Conservation (phyloP, 768 basidiomycete genomes). For the Holtermannia corniformis region DNA sequence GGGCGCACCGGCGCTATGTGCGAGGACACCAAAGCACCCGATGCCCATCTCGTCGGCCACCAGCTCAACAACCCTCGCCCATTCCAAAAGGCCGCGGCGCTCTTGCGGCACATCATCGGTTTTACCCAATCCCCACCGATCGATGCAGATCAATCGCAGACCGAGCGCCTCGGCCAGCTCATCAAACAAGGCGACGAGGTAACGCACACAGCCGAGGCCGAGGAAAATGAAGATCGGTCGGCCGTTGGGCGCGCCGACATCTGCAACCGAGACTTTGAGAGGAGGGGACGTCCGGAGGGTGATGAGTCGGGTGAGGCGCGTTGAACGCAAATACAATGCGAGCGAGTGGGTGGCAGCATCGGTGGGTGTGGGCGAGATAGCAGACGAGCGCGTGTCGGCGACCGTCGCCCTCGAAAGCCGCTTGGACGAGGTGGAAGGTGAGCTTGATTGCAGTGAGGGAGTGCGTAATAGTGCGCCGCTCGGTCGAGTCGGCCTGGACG, state of each 20-base stretch:
- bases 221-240: slow-evolving; percentile 84
- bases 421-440: not conserved
- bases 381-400: slow-evolving; percentile 25
- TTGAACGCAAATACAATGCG: slow-evolving; percentile 77
- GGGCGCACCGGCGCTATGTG: slow-evolving; percentile 90
- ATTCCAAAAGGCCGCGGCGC: slow-evolving; percentile 74
- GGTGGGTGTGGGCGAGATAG: slow-evolving; percentile 41
- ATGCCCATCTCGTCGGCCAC: slow-evolving; percentile 73
- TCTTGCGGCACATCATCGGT: slow-evolving; percentile 55
- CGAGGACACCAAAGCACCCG: slow-evolving; percentile 74
- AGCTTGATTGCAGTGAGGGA: slow-evolving; percentile 46
- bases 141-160: slow-evolving; percentile 83
- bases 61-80: slow-evolving; percentile 83
- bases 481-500: too few species aligned
- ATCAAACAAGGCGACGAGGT: slow-evolving; percentile 90
- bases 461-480: too few species aligned
- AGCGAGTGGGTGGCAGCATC: slow-evolving; percentile 51
- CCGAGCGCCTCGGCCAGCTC: slow-evolving; percentile 85
- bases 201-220: slow-evolving; percentile 85
- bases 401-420: slow-evolving; percentile 45
- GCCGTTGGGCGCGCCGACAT: slow-evolving; percentile 76
- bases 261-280: slow-evolving; percentile 79
- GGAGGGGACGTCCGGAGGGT: slow-evolving; percentile 64
- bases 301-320: slow-evolving; percentile 70
- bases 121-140: slow-evolving; percentile 87